A percentile compares a stretch with the other conserved stretches of the same genome.
Evolutionary conservation across 2,329 filamentous ascomycete species (phyloP).

Genomic region (Davidsoniella virescens): DNA sequence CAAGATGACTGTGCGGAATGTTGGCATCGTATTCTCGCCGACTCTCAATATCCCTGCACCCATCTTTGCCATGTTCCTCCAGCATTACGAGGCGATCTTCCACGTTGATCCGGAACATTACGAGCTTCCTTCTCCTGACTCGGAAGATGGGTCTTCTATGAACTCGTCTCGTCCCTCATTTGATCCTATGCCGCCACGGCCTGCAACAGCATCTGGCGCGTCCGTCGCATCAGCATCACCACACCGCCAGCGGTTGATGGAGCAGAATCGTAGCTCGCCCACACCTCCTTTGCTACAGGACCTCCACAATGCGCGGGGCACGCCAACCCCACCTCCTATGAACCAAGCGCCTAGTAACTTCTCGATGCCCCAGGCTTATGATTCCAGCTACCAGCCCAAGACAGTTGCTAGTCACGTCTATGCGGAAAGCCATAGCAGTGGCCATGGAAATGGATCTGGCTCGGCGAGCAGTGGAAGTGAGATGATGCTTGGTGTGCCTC

Average conservation of each 20-base stretch:
- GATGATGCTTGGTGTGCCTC: constrained; percentile 11
- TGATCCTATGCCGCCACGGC: constrained; percentile 23
- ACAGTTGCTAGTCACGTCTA: constrained; percentile 19
- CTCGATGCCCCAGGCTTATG: constrained; percentile 9
- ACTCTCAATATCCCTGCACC: constrained; percentile 92
- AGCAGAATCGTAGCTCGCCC: constrained; percentile 25
- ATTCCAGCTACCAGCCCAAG: not conserved
- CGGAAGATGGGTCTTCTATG: constrained; percentile 18
- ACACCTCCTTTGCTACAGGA: constrained; percentile 32
- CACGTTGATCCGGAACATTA: constrained; percentile 51
- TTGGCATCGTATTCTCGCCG: constrained; percentile 94
- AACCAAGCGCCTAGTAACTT: constrained; percentile 14
- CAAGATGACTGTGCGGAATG: constrained; percentile 96
- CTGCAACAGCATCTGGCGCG: constrained; percentile 32
- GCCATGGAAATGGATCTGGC: constrained; percentile 2
- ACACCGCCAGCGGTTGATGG: constrained; percentile 31
- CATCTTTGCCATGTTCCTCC: constrained; percentile 83
- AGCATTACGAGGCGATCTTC: constrained; percentile 79
- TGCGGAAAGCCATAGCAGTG: constrained; percentile 22
- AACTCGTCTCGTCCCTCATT: constrained; percentile 9
- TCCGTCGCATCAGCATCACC: constrained; percentile 31
- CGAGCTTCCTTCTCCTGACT: constrained; percentile 33
- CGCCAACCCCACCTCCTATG: constrained; percentile 26
- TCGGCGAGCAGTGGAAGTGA: constrained; percentile 4
- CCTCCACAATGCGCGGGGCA: constrained; percentile 20